phyloP scores from a whole-genome alignment of 2,329 filamentous ascomycete species.

The Penicillium brevicompactum region DNA sequence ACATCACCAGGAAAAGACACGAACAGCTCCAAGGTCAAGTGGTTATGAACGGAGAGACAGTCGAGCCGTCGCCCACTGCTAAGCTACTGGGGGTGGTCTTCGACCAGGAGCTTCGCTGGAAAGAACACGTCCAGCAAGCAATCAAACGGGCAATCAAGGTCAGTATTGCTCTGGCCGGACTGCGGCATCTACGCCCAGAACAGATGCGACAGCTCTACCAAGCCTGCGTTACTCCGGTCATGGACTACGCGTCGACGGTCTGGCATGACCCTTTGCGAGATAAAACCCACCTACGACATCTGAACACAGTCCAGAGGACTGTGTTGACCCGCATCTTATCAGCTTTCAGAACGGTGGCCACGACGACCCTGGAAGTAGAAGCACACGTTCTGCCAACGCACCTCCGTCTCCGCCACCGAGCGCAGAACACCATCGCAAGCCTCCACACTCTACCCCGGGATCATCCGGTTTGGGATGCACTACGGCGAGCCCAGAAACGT shows the following conservation, averaged over 20 bases:
- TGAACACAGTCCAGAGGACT: too few species aligned
- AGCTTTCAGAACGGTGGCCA: too few species aligned
- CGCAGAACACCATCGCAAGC: too few species aligned
- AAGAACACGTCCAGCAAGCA: slow-evolving; percentile 19
- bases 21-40: slow-evolving; percentile 17
- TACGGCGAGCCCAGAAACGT: slow-evolving; percentile 16
- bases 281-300: too few species aligned
- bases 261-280: too few species aligned
- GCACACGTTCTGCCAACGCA: too few species aligned
- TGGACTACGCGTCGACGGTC: too few species aligned
- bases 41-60: slow-evolving; percentile 12
- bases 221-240: too few species aligned
- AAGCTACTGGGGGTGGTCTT: slow-evolving; percentile 31
- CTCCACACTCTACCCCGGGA: too few species aligned
- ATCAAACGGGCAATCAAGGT: slow-evolving; percentile 23
- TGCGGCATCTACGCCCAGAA: slow-evolving; percentile 24
- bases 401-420: too few species aligned
- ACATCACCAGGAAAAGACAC: slow-evolving; percentile 26
- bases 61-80: slow-evolving; percentile 16
- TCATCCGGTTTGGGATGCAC: slow-evolving; percentile 20
- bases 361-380: too few species aligned
- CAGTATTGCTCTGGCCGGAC: slow-evolving; percentile 15
- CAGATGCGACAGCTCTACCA: slow-evolving; percentile 25
- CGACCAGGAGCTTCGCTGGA: slow-evolving; percentile 10
- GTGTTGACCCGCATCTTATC: too few species aligned